Evolutionary conservation across 1,284 basidiomycete genomes (phyloP), one percentile per base, ranked within the genome.

Genomic region (Afroboletus lepidellus): DNA sequence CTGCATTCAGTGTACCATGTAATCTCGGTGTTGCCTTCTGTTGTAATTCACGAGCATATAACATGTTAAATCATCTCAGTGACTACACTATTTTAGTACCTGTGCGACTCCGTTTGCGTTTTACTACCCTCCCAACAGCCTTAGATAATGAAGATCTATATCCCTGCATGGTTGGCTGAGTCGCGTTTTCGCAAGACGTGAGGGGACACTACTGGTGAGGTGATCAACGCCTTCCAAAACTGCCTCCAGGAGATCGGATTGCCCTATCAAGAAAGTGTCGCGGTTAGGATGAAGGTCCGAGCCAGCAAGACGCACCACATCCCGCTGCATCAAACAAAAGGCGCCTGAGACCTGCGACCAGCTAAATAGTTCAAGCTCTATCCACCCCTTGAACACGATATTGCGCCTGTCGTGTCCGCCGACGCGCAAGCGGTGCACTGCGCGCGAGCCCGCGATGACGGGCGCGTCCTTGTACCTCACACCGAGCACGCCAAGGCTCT

Each of bases 211-310:
- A 62, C 56, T 1, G 72, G 66, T 8, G 77, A 78, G 57, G 69
- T 60, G 37, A 87, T 77, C 38, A 89, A 57, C 7, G 72, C 73
- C 61, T 82, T 87, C 85, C 86, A 90, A 36, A 89, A 71, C 65
- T 80, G 75, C 44, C 86, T 72, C 87, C 87, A 90, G 32, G 83
- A 85, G 43, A 90, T 82, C 24, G 87, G 87, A 61, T 80, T 87
- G 1, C 87, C 87, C 85, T 87, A 41, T 33, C 46, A 8, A 29
- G 32, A 21, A 3, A 24, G 18, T 30, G 32, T 34, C 46, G 39
- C 8, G 39, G 33, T 57, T 48, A 56, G 54, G 23, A 16, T 30
- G 13, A 12, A 20, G 8, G 20, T 27, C 15, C 9, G 2, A 7
- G 18, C 11, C 16, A 1, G 44, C 50, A 3, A 23, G 36, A 72